phyloP scores from a whole-genome alignment of 768 basidiomycete genomes.

The Termitomyces sp. region DNA sequence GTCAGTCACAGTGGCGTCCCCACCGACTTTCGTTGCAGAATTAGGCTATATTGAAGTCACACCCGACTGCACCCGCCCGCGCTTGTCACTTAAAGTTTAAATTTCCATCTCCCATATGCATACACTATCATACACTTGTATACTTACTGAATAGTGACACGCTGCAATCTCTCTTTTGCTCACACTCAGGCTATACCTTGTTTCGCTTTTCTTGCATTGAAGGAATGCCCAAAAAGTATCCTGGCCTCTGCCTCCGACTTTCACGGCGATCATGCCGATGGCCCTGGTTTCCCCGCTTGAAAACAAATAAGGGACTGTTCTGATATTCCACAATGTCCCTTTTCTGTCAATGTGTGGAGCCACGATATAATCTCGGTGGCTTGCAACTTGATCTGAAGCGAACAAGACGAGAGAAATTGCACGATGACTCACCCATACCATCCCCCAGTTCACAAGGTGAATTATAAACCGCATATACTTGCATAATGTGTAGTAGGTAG shows the following conservation, averaged over 20 bases:
- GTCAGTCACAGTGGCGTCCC: constrained; percentile 8
- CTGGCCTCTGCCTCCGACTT: not conserved
- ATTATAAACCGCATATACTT: not conserved
- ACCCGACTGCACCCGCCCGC: not conserved
- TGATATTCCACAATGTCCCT: not conserved
- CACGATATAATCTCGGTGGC: not conserved
- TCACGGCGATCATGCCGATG: not conserved
- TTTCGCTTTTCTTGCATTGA: not conserved
- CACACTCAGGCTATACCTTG: not conserved
- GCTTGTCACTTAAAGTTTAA: not conserved
- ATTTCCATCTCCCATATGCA: not conserved
- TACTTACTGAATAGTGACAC: not conserved
- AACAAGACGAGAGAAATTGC: not conserved
- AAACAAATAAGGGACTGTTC: not conserved
- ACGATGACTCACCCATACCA: not conserved
- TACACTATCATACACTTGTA: not conserved
- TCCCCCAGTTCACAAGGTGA: not conserved
- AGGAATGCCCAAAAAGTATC: not conserved
- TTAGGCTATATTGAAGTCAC: constrained; percentile 11
- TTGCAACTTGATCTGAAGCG: not conserved
- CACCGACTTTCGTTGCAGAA: constrained; percentile 1
- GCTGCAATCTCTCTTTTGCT: not conserved
- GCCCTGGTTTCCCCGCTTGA: constrained; percentile 1
- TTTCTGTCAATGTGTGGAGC: not conserved
- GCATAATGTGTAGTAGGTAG: not conserved